Evolutionary conservation across 2,329 filamentous ascomycete species (phyloP), one percentile per base, ranked within the genome.

Genomic region (Neofusicoccum parvum): DNA sequence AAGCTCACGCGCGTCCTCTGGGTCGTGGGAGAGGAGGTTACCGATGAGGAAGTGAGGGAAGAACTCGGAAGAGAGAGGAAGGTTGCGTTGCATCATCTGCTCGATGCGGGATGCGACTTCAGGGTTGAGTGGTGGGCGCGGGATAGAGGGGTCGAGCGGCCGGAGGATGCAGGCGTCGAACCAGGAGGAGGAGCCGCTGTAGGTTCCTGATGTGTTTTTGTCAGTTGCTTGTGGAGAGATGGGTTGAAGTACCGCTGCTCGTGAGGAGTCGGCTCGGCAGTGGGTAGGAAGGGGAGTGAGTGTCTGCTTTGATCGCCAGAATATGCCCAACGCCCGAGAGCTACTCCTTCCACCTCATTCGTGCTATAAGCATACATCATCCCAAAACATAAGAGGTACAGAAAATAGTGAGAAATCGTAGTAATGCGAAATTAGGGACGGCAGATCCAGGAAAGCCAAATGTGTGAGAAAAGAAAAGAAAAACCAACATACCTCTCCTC

Each of bases 111-210:
- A 2, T 7, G 53, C 45, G 10, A 69, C 65, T 2, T 68, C 45
- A 2, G 67, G 68, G 5, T 27, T 20, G n/a, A 60, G 39, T 12
- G 56, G 41, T 7, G 43, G 56, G 4, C 56, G 56, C 0, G 56
- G 43, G n/a, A 23, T 34, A 1, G 56, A 60, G 20, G 72, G 69
- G 6, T 74, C 36, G 7, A 76, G 74, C 1, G 67, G 68, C 10
- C 74, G 70, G 6, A 76, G 39, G 14, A 77, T 75, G 7, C 72
- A 74, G 1, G 70, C 68, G 36, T 77, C 75, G 7, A 75, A 64
- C 75, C 75, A 77, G 3, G 73, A 59, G 34, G 43, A 75, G 2
- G 73, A 73, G 3, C 73, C 75, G 11, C 67, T 54, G 60, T 69
- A 77, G 0, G 73, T 72, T 17, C 67, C 70, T 54, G 41, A 32